phyloP scores from a whole-genome alignment of 129 eudicot genomes.

The Logfia minima region DNA sequence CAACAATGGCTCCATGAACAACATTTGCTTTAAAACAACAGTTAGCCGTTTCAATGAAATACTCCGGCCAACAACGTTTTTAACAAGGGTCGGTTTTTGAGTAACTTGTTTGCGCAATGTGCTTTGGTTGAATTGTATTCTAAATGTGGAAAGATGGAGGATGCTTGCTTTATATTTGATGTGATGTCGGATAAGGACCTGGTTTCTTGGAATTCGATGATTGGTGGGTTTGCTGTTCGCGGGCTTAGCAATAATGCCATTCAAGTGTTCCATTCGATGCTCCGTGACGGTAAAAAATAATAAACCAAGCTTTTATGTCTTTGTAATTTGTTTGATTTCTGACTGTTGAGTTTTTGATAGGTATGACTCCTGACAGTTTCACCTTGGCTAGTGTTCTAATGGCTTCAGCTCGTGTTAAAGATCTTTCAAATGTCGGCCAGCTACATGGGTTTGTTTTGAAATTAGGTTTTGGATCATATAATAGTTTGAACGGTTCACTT shows the following conservation, averaged over 20 bases:
- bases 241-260: slow-evolving; percentile 49
- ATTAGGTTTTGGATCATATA: slow-evolving; percentile 50
- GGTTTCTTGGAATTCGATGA: slow-evolving; percentile 78
- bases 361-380: slow-evolving; percentile 61
- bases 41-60: slow-evolving; percentile 16
- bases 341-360: slow-evolving; percentile 25
- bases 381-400: slow-evolving; percentile 55
- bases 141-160: slow-evolving; percentile 64
- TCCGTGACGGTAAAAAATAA: slow-evolving; percentile 50
- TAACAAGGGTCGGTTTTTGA: slow-evolving; percentile 49
- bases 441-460: slow-evolving; percentile 50
- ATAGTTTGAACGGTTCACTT: slow-evolving; percentile 50
- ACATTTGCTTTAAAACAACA: slow-evolving; percentile 22
- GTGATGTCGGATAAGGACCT: slow-evolving; percentile 51
- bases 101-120: slow-evolving; percentile 58
- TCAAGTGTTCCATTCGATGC: slow-evolving; percentile 45
- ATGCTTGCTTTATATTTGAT: slow-evolving; percentile 51
- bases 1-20: slow-evolving; percentile 33
- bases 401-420: slow-evolving; percentile 33
- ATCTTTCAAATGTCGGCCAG: slow-evolving; percentile 36
- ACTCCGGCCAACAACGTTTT: slow-evolving; percentile 22
- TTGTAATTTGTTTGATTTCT: slow-evolving; percentile 1
- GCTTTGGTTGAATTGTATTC: slow-evolving; percentile 71
- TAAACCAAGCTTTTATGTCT: background rate
- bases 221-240: slow-evolving; percentile 55